These are phyloP conservation scores for Tetragonia tetragonoides DNA, from an alignment of 148 eudicot species.

Conservation along the genomic window DNA sequence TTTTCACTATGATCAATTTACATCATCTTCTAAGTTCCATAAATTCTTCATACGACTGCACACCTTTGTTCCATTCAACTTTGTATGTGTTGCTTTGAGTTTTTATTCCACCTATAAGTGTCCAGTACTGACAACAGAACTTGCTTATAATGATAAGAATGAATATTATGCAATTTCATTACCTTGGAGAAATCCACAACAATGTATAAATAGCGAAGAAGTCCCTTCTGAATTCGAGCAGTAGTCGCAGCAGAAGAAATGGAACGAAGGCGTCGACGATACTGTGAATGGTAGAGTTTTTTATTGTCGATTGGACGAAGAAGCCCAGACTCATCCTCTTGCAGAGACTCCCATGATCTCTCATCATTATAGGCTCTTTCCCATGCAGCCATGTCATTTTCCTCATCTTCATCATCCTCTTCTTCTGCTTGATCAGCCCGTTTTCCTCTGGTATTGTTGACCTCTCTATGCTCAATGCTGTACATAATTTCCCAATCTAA, in stretches of 20 bases:
- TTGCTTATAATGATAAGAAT: background rate
- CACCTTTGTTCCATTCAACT: background rate
- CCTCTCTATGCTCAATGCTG: slow-evolving; percentile 33
- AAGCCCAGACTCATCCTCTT: slow-evolving; percentile 90
- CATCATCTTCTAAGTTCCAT: background rate
- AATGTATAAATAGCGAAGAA: slow-evolving; percentile 76
- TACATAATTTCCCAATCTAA: slow-evolving; percentile 27
- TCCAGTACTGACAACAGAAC: background rate
- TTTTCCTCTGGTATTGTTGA: slow-evolving; percentile 43
- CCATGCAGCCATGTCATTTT: slow-evolving; percentile 67
- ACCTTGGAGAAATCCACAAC: slow-evolving; percentile 89
- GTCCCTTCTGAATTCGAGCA: slow-evolving; percentile 84
- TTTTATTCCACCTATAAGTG: background rate
- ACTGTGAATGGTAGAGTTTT: slow-evolving; percentile 71
- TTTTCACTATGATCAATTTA: background rate
- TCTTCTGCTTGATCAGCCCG: slow-evolving; percentile 49
- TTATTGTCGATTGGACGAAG: slow-evolving; percentile 78
- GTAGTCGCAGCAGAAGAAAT: slow-evolving; percentile 49
- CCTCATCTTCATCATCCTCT: slow-evolving; percentile 55
- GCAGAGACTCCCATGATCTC: slow-evolving; percentile 86
- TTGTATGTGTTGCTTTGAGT: background rate
- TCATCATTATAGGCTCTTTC: slow-evolving; percentile 87
- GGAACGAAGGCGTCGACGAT: slow-evolving; percentile 72
- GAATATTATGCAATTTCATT: slow-evolving; percentile 19
- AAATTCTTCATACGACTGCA: background rate